A percentile compares a stretch with the other conserved stretches of the same genome.
phyloP scores from a whole-genome alignment of 1,139 yeast genomes.

The Suhomyces bribrorum region DNA sequence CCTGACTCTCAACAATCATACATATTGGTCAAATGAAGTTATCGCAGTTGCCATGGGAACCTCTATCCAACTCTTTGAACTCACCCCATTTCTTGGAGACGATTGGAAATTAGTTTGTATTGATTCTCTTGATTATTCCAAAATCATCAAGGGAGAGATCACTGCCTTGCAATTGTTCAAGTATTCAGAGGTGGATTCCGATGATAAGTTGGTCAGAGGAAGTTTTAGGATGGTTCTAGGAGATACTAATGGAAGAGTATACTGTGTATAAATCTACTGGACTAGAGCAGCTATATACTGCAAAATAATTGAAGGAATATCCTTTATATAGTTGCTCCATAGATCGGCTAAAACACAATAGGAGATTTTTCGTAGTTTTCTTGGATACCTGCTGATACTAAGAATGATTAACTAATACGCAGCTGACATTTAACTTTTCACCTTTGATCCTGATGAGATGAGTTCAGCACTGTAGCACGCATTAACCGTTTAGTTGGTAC shows the following conservation, averaged over 20 bases:
- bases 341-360: too few relatives aligned
- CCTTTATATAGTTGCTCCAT: too few relatives aligned
- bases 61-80: slow-evolving; percentile 28
- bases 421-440: too few relatives aligned
- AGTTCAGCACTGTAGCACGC: too few relatives aligned
- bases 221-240: slow-evolving; percentile 35
- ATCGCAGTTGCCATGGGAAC: slow-evolving; percentile 29
- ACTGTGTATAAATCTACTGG: slow-evolving; percentile 15
- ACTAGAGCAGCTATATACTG: neutral
- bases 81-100: slow-evolving; percentile 18
- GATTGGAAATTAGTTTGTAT: slow-evolving; percentile 28
- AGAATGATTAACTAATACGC: too few relatives aligned
- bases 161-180: slow-evolving; percentile 28
- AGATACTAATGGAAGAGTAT: slow-evolving; percentile 43
- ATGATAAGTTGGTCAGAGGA: slow-evolving; percentile 41
- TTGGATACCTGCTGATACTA: too few relatives aligned
- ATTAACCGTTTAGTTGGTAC: too few relatives aligned
- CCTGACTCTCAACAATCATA: slow-evolving; percentile 29
- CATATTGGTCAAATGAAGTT: slow-evolving; percentile 42
- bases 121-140: slow-evolving; percentile 20
- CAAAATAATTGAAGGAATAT: neutral
- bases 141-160: slow-evolving; percentile 10
- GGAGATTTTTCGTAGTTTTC: too few relatives aligned
- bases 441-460: too few relatives aligned
- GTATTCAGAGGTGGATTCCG: slow-evolving; percentile 33